Evolutionary conservation across 768 basidiomycete species (phyloP).

Genomic region (Suillus hirtellus): DNA sequence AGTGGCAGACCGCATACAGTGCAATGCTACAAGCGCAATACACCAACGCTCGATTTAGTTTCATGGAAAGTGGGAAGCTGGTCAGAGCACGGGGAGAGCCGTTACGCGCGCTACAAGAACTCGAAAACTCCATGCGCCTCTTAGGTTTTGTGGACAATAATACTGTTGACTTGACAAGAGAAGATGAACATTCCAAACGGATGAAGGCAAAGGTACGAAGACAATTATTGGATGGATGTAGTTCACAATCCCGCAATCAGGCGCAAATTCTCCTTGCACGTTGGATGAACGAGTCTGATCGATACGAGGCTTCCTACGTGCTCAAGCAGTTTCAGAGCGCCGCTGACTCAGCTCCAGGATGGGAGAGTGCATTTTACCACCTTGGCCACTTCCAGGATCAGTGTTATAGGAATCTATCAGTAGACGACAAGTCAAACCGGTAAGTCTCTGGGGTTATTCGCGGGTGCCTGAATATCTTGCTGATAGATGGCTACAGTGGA

Average conservation of each 20-base stretch:
- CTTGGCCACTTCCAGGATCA: conserved; percentile 89
- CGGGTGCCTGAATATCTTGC: background rate
- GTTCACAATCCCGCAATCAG: conserved; percentile 37
- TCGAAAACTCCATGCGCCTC: conserved; percentile 70
- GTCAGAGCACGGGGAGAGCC: conserved; percentile 77
- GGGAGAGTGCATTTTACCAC: conserved; percentile 85
- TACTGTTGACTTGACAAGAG: conserved; percentile 55
- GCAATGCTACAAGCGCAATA: conserved; percentile 90
- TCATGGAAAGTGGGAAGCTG: conserved; percentile 90
- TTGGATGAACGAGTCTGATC: conserved; percentile 90
- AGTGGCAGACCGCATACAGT: conserved; percentile 96
- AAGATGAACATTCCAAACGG: conserved; percentile 49
- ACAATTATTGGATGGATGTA: conserved; percentile 1
- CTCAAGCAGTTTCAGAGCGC: conserved; percentile 57
- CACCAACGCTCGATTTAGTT: conserved; percentile 67
- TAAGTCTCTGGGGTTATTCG: conserved; percentile 20
- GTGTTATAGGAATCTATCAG: conserved; percentile 57
- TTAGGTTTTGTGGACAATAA: conserved; percentile 46
- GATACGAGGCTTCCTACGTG: conserved; percentile 69
- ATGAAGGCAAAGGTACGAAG: conserved; percentile 70
- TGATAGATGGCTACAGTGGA: conserved; percentile 41
- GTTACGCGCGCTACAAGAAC: conserved; percentile 81
- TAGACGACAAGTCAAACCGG: conserved; percentile 54
- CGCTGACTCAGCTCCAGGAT: conserved; percentile 52
- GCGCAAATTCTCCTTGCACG: conserved; percentile 80